Evolutionary conservation across 2,329 filamentous ascomycete species (phyloP), one percentile per base, ranked within the genome.

Genomic region (Xylariaceae sp.): DNA sequence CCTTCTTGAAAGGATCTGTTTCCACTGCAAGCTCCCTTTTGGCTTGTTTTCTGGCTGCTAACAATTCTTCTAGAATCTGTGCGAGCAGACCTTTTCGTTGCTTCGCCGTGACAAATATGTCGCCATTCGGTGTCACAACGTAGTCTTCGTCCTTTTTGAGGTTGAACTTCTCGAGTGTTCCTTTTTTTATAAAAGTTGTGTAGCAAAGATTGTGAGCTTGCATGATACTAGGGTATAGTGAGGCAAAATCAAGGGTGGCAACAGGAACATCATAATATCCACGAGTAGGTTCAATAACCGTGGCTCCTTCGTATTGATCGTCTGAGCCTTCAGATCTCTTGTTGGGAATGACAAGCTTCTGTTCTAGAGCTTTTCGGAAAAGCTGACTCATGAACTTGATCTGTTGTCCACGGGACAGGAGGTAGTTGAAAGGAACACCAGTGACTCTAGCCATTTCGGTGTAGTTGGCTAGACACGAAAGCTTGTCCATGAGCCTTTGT

Each of bases 381-480:
- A 99, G 81, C 72, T 99, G 95, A 73, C 93, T 98, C 77, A 99
- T 86, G 76, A 99, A 99, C 70, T 96, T 96, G 72, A 99, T 88
- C 75, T 99, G 96, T 73, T 99, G 95, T 40, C 95, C 95, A 70
- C 93, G 87, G 21, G 95, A 87, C 2, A 99, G 83, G 40, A 99
- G 82, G 70, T 89, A 96, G 71, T 96, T 98, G 80, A 99, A 99
- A 0, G 95, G 95, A 4, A 99, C 94, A 67, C 95, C 95, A 23
- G 96, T 99, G 76, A 99, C 95, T 85, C 95, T 95, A 56, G 95
- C 94, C 95, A 99, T 99, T 77, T 99, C 95, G 0, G 95, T 98
- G 70, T 98, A 98, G 73, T 99, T 99, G 76, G 96, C 90, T n/a
- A 99, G 81, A 75, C 95, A 98, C 71, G 96, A 98, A 23, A 99